A percentile compares a stretch with the other conserved stretches of the same genome.
Conservation (phyloP, 75 land plant genomes). For the Selaginella tamariscina region DNA sequence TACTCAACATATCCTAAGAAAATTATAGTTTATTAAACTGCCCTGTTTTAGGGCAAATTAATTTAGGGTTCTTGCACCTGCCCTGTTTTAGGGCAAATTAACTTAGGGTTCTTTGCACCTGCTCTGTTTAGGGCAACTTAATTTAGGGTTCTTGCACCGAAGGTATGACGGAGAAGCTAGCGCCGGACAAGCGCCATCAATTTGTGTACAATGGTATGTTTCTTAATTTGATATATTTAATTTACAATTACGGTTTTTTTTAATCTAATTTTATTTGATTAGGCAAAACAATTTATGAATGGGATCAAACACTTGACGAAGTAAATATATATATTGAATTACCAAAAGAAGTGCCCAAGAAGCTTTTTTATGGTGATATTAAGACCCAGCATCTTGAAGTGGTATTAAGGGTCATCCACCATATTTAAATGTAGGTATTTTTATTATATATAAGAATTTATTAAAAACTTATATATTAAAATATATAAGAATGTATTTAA, state of each 20-base stretch:
- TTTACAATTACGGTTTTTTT: too few relatives aligned
- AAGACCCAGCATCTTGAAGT: conserved; percentile 68
- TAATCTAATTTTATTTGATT: too few relatives aligned
- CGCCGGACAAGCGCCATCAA: conserved; percentile 73
- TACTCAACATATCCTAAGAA: too few relatives aligned
- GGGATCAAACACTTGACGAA: conserved; percentile 95
- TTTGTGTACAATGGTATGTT: conserved; percentile 58
- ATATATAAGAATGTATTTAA: too few relatives aligned
- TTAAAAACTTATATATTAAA: too few relatives aligned
- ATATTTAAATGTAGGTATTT: conserved; percentile 54
- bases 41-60: too few relatives aligned
- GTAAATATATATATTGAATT: conserved; percentile 73
- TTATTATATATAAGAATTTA: too few relatives aligned
- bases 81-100: too few relatives aligned
- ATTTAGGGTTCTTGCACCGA: not conserved
- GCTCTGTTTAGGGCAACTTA: not conserved
- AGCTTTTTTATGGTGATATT: conserved; percentile 70
- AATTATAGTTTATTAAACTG: too few relatives aligned
- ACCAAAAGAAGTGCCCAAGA: conserved; percentile 59
- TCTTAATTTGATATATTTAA: too few relatives aligned
- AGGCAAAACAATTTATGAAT: conserved; percentile 87
- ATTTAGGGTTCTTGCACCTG: too few relatives aligned
- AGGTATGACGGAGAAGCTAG: conserved; percentile 76
- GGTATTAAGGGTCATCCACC: conserved; percentile 94
- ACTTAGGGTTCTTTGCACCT: too few relatives aligned